Evolutionary conservation across 225 moss, liverwort and hornwort genomes (phyloP), one percentile per base, ranked within the genome.

Genomic region (Neckera pumila): DNA sequence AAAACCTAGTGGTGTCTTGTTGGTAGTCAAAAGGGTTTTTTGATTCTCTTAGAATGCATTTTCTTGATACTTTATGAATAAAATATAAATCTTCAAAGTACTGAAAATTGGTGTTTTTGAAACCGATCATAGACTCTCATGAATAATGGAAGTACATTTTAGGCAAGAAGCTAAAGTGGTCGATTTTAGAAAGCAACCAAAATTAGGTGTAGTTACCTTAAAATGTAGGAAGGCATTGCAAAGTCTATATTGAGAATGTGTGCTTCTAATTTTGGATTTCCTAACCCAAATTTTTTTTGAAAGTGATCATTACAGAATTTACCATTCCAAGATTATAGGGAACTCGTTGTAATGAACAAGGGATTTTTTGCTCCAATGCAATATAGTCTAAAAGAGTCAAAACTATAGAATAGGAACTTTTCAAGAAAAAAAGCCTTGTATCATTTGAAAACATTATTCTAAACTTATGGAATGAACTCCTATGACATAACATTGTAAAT

Each of bases 351-450:
- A n/a, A n/a, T n/a, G n/a, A n/a, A n/a, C n/a, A n/a, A n/a, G n/a
- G n/a, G n/a, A n/a, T n/a, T n/a, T n/a, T n/a, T 71, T 42, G 2
- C 4, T 17, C 11, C 1, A 31, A 7, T 19, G 7, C 0, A 0
- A 31, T 49, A 16, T 19, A 75, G 7, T 75, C 1, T 19, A 0
- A 2, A 47, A 75, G 1, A 7, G 7, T 31, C 4, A 19, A 31
- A 47, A 17, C 47, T 47, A 2, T 47, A 45, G 5, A 30, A 30
- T 47, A 74, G 17, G 18, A 74, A 30, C 10, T 16, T 17, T 0
- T 30, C 1, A 5, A 2, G 3, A 17, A 2, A 7, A 17, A 40
- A 66, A 36, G 3, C 10, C 18, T 66, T 1, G 0, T 21, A 27
- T 26, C 0, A 5, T 9, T 71, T 5, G 5, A 28, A 43, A 72